Evolutionary conservation across 2,329 filamentous ascomycete genomes (phyloP), one percentile per base, ranked within the genome.

Genomic region (Ascosphaera aggregata): DNA sequence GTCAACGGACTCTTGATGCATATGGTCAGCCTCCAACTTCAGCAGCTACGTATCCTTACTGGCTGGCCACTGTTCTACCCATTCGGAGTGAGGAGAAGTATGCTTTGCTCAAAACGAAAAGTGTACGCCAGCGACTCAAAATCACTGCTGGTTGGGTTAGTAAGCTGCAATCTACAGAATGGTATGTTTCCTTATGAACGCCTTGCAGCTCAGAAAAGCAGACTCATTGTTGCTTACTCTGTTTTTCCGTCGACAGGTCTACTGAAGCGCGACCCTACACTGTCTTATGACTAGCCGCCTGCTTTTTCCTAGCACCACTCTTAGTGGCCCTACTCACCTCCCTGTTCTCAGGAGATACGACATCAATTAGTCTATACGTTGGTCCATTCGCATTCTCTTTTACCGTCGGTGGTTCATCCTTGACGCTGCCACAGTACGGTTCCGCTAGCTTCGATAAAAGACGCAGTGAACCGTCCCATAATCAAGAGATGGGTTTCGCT

Each of bases 61-160:
- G 85, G 85, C 77, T 93, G 46, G 84, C 79, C 8, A 80, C 73
- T 49, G 73, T 89, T 16, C 57, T 92, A 9, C 82, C 82, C 0
- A 73, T 89, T 30, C 67, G 69, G 11, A 79, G 89, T 18, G 61
- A 72, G 19, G 77, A 89, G 48, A 91, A 86, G 52, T 91, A 92
- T 47, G 64, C 68, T 9, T 59, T 94, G 16, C 58, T 94, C 11
- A 64, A 65, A 9, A 78, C 76, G 3, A 74, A 66, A 2, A 86
- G 79, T 46, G 81, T 92, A 3, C 66, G 85, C 43, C 73, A 84
- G 49, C 65, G 85, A 41, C 57, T 93, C 40, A 91, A 92, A 60
- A 76, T 92, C 38, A 81, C 80, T 43, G 80, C 76, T 38, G 60
- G 60, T 32, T 93, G 84, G 84, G 76, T 86, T 43, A 59, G 69